phyloP scores from a whole-genome alignment of 2,329 filamentous ascomycete species.

The Cladosporium sp. region DNA sequence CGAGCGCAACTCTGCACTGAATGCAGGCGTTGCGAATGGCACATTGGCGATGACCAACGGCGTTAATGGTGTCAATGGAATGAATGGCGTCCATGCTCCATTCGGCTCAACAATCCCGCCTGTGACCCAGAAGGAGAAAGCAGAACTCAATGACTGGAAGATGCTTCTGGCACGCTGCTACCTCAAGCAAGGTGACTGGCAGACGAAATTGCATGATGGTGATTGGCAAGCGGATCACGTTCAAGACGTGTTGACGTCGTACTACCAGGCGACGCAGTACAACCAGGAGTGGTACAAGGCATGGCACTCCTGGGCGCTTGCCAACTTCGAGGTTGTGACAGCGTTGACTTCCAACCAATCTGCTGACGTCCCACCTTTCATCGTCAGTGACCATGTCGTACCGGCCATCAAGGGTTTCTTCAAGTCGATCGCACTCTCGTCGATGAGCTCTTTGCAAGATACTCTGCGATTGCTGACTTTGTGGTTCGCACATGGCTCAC shows the following conservation, averaged over 20 bases:
- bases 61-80: conserved; percentile 43
- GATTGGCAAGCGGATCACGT: conserved; percentile 88
- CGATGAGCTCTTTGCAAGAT: conserved; percentile 91
- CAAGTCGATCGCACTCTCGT: conserved; percentile 89
- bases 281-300: conserved; percentile 98
- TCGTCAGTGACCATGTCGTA: conserved; percentile 84
- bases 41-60: conserved; percentile 47
- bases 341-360: conserved; percentile 66
- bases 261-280: conserved; percentile 87
- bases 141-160: conserved; percentile 57
- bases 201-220: conserved; percentile 78
- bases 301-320: conserved; percentile 97
- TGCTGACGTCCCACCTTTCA: conserved; percentile 61
- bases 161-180: conserved; percentile 91
- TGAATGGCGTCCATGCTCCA: conserved; percentile 39
- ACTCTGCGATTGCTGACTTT: conserved; percentile 88
- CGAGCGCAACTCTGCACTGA: conserved; percentile 38
- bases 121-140: conserved; percentile 40
- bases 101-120: conserved; percentile 32
- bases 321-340: conserved; percentile 98
- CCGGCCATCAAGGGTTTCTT: conserved; percentile 96
- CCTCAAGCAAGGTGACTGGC: conserved; percentile 94
- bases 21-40: conserved; percentile 28
- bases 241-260: conserved; percentile 85
- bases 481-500: conserved; percentile 93